phyloP scores from a whole-genome alignment of 208 protist species.

The Angomonas ambiguus region DNA sequence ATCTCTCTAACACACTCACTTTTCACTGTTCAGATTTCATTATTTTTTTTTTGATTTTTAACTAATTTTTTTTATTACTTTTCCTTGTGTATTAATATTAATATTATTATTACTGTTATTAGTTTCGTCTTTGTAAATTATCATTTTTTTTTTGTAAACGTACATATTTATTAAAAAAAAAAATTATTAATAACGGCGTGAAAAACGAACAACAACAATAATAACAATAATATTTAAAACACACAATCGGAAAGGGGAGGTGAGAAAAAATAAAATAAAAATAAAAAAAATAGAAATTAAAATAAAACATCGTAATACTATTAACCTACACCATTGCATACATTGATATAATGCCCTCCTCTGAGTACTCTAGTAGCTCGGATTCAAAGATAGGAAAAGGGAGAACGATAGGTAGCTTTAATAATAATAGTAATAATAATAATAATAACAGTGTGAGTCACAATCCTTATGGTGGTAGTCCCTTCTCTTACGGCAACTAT shows the following conservation, averaged over 20 bases:
- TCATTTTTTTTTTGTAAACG: too few relatives aligned
- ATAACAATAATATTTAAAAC: neutral
- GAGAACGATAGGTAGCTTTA: too few relatives aligned
- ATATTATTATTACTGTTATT: too few relatives aligned
- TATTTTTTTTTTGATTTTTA: too few relatives aligned
- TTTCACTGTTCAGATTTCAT: too few relatives aligned
- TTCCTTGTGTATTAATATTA: neutral
- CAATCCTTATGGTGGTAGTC: too few relatives aligned
- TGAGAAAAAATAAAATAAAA: neutral
- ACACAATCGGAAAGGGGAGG: neutral
- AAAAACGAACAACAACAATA: neutral
- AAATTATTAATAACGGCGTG: neutral
- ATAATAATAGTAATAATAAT: neutral
- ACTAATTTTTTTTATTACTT: conserved; percentile 6
- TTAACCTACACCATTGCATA: neutral
- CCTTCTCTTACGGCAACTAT: too few relatives aligned
- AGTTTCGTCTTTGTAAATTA: too few relatives aligned
- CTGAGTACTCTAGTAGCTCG: too few relatives aligned
- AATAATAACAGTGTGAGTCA: neutral
- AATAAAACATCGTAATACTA: neutral
- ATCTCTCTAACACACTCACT: too few relatives aligned
- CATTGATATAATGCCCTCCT: too few relatives aligned
- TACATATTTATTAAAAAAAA: neutral
- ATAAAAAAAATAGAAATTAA: neutral
- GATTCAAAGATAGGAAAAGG: too few relatives aligned